Conservation (phyloP, 2,329 filamentous ascomycete species). For the Scedosporium minutisporum region DNA sequence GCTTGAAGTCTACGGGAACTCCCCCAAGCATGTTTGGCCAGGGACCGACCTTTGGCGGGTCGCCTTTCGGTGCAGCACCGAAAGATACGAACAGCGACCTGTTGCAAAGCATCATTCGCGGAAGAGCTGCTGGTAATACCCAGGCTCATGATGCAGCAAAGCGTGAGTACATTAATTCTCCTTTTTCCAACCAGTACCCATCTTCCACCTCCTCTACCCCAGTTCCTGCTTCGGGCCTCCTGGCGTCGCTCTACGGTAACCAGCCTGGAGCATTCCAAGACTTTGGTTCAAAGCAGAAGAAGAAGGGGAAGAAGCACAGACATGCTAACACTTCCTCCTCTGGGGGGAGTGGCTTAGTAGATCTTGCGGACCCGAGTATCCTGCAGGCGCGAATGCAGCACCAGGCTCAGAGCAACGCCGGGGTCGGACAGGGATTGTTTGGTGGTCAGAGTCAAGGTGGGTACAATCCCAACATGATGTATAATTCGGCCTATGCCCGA, state of each 20-base stretch:
- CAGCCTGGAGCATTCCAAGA: slow-evolving; percentile 84
- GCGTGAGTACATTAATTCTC: slow-evolving; percentile 98
- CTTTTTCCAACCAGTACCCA: slow-evolving; percentile 80
- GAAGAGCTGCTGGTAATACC: slow-evolving; percentile 54
- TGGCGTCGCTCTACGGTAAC: slow-evolving; percentile 84
- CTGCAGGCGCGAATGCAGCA: slow-evolving; percentile 96
- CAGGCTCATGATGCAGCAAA: slow-evolving; percentile 80
- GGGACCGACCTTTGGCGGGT: slow-evolving; percentile 70
- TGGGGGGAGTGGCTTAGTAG: slow-evolving; percentile 96
- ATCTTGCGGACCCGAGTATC: slow-evolving; percentile 99
- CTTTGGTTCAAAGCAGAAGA: slow-evolving; percentile 94
- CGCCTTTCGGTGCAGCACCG: slow-evolving; percentile 55
- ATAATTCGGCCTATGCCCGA: slow-evolving; percentile 59
- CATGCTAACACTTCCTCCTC: slow-evolving; percentile 99
- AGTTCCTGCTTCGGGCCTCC: slow-evolving; percentile 82
- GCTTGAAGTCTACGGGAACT: slow-evolving; percentile 88
- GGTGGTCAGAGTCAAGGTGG: slow-evolving; percentile 86
- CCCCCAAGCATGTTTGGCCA: slow-evolving; percentile 94
- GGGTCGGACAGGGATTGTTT: slow-evolving; percentile 83
- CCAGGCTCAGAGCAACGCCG: slow-evolving; percentile 69
- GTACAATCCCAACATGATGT: slow-evolving; percentile 84
- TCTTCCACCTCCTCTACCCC: slow-evolving; percentile 71
- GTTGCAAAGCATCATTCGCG: slow-evolving; percentile 73
- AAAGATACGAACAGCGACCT: slow-evolving; percentile 60
- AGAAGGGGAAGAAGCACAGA: slow-evolving; percentile 99